phyloP scores from a whole-genome alignment of 129 eudicot genomes.

The Deinandra increscens region DNA sequence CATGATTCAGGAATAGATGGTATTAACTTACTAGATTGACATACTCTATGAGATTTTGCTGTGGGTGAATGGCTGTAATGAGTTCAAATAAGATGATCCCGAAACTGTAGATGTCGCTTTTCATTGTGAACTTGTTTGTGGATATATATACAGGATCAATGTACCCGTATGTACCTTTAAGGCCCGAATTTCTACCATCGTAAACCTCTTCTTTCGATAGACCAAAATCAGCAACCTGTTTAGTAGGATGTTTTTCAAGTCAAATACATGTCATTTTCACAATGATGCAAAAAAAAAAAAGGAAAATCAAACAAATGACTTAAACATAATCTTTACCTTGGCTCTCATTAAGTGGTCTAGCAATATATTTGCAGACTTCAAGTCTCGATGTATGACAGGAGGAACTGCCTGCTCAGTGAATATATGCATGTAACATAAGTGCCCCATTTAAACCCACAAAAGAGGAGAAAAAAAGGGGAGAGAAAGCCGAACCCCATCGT shows the following conservation, averaged over 20 bases:
- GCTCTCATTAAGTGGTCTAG: slow-evolving; percentile 80
- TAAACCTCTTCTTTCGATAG: slow-evolving; percentile 85
- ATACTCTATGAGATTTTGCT: slow-evolving; percentile 90
- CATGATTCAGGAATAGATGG: neutral
- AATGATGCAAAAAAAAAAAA: neutral
- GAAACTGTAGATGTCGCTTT: slow-evolving; percentile 93
- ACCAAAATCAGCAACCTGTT: slow-evolving; percentile 99
- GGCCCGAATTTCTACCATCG: slow-evolving; percentile 81
- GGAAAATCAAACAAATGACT: neutral
- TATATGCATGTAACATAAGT: slow-evolving; percentile 11
- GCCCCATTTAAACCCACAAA: neutral
- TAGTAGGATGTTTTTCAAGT: neutral
- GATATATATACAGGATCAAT: slow-evolving; percentile 93
- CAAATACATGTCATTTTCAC: neutral
- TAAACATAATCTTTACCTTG: slow-evolving; percentile 47
- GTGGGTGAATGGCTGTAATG: slow-evolving; percentile 98
- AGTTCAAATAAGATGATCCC: slow-evolving; percentile 93
- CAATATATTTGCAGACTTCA: slow-evolving; percentile 94
- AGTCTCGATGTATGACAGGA: slow-evolving; percentile 93
- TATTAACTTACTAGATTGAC: slow-evolving; percentile 75
- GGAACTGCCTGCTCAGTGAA: slow-evolving; percentile 85
- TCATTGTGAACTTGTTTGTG: slow-evolving; percentile 72
- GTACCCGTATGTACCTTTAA: slow-evolving; percentile 96
- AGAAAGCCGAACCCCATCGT: slow-evolving; percentile 83
- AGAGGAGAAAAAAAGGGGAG: neutral